A percentile compares a stretch with the other conserved stretches of the same genome.
phyloP scores from a whole-genome alignment of 139 green algal genomes.

The Diplosphaera chodatii region DNA sequence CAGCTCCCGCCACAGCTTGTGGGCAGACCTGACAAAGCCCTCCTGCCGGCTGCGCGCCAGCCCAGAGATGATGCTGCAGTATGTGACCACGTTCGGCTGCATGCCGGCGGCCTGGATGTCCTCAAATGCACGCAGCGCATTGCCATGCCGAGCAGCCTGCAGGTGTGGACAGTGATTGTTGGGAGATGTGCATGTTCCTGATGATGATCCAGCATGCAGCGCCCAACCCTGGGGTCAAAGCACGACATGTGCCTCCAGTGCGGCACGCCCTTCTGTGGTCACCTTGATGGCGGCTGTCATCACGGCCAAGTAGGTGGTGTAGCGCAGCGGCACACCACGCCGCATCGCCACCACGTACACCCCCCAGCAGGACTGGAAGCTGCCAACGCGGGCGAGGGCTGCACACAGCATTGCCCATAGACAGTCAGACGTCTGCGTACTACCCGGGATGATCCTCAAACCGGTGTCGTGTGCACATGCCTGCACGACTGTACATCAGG shows the following conservation, averaged over 20 bases:
- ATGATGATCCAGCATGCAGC: neutral
- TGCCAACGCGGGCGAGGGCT: neutral
- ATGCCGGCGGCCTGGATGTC: constrained; percentile 22
- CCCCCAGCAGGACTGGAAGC: constrained; percentile 9
- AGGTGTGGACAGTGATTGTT: neutral
- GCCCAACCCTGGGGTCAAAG: neutral
- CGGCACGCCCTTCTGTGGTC: neutral
- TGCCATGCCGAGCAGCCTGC: constrained; percentile 22
- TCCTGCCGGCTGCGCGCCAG: constrained; percentile 31
- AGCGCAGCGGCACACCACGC: constrained; percentile 5
- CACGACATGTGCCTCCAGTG: too few species aligned
- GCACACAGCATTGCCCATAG: neutral
- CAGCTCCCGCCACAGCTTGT: constrained; percentile 54
- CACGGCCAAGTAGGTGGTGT: constrained; percentile 32
- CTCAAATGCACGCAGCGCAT: constrained; percentile 32
- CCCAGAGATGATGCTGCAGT: constrained; percentile 38
- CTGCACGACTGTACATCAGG: neutral
- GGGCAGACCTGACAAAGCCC: constrained; percentile 21
- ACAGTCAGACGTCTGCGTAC: too few species aligned
- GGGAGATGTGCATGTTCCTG: too few species aligned
- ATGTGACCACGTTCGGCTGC: constrained; percentile 37
- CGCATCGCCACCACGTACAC: constrained; percentile 5
- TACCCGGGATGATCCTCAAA: too few species aligned
- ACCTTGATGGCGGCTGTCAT: constrained; percentile 25
- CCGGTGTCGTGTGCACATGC: neutral